Conservation (phyloP, 768 basidiomycete species). For the Russula virescens region DNA sequence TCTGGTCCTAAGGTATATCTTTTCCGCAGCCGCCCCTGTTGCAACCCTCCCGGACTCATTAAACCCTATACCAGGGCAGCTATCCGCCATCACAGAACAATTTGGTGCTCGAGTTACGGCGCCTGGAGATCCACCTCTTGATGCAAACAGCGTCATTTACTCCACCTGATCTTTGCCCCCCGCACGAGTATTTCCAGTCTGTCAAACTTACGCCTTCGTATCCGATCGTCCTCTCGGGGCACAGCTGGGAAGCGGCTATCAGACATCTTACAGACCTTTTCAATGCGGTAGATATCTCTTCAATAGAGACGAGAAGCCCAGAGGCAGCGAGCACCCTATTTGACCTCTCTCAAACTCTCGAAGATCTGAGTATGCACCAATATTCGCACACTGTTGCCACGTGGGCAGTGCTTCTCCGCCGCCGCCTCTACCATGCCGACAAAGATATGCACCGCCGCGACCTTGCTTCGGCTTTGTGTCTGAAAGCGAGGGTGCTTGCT, state of each 20-base stretch:
- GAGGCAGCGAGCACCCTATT: constrained; percentile 10
- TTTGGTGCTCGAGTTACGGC: constrained; percentile 13
- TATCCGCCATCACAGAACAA: background rate
- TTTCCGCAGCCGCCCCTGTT: background rate
- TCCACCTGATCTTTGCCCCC: constrained; percentile 11
- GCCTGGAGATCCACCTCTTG: constrained; percentile 13
- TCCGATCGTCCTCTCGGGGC: constrained; percentile 8
- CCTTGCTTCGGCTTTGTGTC: constrained; percentile 7
- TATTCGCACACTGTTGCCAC: constrained; percentile 9
- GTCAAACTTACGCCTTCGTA: constrained; percentile 11
- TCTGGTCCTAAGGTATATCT: constrained; percentile 8
- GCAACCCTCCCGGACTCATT: background rate
- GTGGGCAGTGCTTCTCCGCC: constrained; percentile 14
- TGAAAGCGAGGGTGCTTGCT: constrained; percentile 8
- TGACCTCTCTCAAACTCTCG: constrained; percentile 15
- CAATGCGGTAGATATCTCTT: constrained; percentile 4
- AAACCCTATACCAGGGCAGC: constrained; percentile 1
- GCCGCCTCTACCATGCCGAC: constrained; percentile 8
- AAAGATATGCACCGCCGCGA: constrained; percentile 19
- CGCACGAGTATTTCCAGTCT: constrained; percentile 12
- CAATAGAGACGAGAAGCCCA: background rate
- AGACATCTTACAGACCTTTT: constrained; percentile 12
- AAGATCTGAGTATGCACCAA: constrained; percentile 17
- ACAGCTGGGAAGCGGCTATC: constrained; percentile 13
- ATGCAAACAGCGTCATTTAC: constrained; percentile 11